Base-by-base conservation (phyloP, 1,284 basidiomycete species). In the Ustilago shanxiensis region DNA sequence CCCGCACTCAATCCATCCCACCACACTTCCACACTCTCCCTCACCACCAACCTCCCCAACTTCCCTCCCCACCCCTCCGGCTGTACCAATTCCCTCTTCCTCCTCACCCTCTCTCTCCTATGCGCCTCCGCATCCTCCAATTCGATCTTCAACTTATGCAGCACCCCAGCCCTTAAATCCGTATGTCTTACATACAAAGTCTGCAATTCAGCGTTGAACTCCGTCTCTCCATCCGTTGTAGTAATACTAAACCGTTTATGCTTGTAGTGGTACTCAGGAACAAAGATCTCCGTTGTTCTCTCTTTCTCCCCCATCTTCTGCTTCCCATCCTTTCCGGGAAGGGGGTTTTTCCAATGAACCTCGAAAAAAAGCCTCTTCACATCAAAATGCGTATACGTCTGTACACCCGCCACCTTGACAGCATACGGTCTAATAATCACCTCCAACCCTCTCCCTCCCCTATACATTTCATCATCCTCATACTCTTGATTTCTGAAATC, bases 381-480 rank as follows among this genome's bases (percentile, higher is more conserved):
- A 66, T 86, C 72, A 71, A 80, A 87, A 7, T 33, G 28, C 0
- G 75, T 77, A 11, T 55, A 58, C 18, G 79, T 31, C 26, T 83
- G 86, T 13, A 80, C 77, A 3, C 86, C 86, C 2, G 86, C 85
- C 10, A 86, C 77, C 57, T 86, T 86, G 68, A 73, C 76, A 0
- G 82, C 83, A 55, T 86, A 86, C 0, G 86, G 86, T 11, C 86
- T 77, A 47, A 87, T 81, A 60, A 98, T 87, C 1, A 92, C 90
- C 29, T 90, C 88, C 2, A 98, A 88, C 52, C 95, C 91, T 8
- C 95, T 89, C 0, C 89, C 93, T 3, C 95, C 95, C 35, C 91
- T 90, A 84, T 97, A 95, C 24, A 95, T 88, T 28, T 45, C 33
- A 24, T 81, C 70, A 11, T 87, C 87, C 79, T 93, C 91, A 13